These are phyloP conservation scores for Clarireedia hainanense DNA, from an alignment of 2,329 filamentous ascomycete species.

Conservation along the genomic window DNA sequence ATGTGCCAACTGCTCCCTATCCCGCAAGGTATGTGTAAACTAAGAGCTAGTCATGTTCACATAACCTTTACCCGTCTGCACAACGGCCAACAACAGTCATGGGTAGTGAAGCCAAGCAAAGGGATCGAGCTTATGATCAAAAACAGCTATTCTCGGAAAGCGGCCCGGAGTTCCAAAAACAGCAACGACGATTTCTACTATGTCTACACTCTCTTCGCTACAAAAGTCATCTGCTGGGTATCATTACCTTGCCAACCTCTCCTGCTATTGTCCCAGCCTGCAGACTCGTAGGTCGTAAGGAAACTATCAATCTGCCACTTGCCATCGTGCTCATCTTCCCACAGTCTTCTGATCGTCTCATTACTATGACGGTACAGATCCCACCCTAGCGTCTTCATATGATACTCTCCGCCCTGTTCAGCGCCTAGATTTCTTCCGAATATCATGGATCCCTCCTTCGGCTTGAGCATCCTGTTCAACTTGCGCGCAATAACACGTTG, in stretches of 20 bases:
- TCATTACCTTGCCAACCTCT: not conserved
- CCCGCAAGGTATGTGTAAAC: no score
- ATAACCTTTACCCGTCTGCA: no score
- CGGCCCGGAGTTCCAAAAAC: no score
- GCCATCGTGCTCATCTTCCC: not conserved
- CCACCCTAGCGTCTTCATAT: not conserved
- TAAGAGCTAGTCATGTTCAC: no score
- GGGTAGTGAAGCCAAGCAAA: no score
- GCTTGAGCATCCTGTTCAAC: slow-evolving; percentile 13
- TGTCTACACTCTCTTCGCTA: not conserved
- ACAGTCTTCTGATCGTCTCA: not conserved
- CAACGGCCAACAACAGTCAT: no score
- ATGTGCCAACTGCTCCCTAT: no score
- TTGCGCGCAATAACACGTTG: slow-evolving; percentile 31
- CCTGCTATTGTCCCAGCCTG: not conserved
- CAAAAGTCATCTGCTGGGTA: not conserved
- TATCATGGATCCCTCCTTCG: slow-evolving; percentile 28
- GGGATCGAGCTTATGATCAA: no score
- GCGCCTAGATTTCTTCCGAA: slow-evolving; percentile 34
- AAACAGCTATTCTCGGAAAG: no score
- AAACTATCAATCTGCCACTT: not conserved
- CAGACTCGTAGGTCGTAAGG: not conserved
- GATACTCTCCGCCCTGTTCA: not conserved
- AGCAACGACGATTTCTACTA: no score
- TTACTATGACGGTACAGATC: not conserved